A percentile compares a stretch with the other conserved stretches of the same genome.
Evolutionary conservation across 2,329 filamentous ascomycete species (phyloP).

Genomic region (Cladosporium colombiae): DNA sequence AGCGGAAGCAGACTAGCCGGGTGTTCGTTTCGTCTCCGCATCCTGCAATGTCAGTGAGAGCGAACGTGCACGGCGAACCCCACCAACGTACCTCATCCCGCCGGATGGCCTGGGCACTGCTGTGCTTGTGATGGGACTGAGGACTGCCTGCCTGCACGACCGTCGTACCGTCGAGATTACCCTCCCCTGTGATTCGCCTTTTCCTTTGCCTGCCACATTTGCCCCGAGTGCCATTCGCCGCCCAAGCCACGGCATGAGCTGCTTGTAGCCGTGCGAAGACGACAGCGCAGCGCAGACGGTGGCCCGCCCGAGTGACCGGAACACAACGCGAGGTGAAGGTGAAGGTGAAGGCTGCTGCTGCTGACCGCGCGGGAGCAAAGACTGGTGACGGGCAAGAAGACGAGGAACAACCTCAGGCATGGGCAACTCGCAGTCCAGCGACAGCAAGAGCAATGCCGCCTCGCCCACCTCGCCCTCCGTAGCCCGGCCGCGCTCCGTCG

Average conservation of each 20-base stretch:
- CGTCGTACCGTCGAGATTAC: constrained; percentile 1
- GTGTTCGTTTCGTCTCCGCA: not conserved
- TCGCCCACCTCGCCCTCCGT: constrained; percentile 16
- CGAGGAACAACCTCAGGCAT: constrained; percentile 2
- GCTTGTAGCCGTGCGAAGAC: constrained; percentile 5
- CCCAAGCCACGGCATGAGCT: constrained; percentile 4
- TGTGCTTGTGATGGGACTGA: not conserved
- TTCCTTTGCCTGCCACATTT: not conserved
- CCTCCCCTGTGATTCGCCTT: constrained; percentile 4
- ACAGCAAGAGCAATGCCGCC: constrained; percentile 12
- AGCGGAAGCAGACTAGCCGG: not conserved
- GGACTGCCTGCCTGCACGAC: not conserved
- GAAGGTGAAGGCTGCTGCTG: constrained; percentile 2
- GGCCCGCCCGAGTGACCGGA: not conserved
- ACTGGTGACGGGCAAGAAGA: not conserved
- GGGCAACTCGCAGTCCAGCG: constrained; percentile 23
- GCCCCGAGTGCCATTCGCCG: not conserved
- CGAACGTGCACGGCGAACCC: not conserved
- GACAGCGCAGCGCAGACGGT: not conserved
- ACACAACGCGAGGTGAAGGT: not conserved
- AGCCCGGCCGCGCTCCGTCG: constrained; percentile 20
- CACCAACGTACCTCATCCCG: constrained; percentile 4
- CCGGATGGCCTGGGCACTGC: not conserved
- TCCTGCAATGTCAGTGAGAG: not conserved
- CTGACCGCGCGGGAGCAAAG: not conserved